Percentiles rank a stretch among this genome's conserved stretches.
phyloP scores from a whole-genome alignment of 1,284 basidiomycete species.

The Apiotrichum veenhuisii region DNA sequence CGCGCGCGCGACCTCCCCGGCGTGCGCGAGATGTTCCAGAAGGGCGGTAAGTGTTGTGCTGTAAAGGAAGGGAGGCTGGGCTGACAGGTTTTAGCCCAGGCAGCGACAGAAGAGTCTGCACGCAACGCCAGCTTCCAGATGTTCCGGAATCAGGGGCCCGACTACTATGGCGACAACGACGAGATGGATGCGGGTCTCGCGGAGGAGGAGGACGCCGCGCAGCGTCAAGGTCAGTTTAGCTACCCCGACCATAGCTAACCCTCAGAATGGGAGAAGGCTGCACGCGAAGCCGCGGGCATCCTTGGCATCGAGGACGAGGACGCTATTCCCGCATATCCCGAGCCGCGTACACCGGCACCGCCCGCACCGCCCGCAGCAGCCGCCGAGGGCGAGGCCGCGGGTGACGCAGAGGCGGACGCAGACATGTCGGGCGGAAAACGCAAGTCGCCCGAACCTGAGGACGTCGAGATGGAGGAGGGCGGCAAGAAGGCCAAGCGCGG shows the following conservation, averaged over 20 bases:
- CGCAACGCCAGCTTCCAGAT: conserved; percentile 73
- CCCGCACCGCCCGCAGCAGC: too few species aligned
- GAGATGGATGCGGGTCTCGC: conserved; percentile 70
- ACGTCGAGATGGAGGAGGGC: conserved; percentile 8
- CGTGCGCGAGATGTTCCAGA: conserved; percentile 86
- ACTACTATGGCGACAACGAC: conserved; percentile 89
- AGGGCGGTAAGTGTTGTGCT: conserved; percentile 58
- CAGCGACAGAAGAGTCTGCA: conserved; percentile 76
- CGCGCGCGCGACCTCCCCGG: conserved; percentile 94
- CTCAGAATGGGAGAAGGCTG: conserved; percentile 66
- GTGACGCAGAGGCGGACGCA: background rate
- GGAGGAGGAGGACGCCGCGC: conserved; percentile 65
- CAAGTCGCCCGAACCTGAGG: conserved; percentile 16
- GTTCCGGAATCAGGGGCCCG: conserved; percentile 80
- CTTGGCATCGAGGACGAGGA: conserved; percentile 16
- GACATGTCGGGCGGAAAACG: conserved; percentile 11
- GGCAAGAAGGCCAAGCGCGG: conserved; percentile 44
- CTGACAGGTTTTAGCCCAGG: conserved; percentile 53
- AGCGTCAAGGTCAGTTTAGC: conserved; percentile 64
- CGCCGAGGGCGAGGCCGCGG: too few species aligned
- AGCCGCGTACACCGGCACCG: background rate
- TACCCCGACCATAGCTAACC: background rate
- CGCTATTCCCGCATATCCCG: conserved; percentile 13
- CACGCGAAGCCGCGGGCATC: conserved; percentile 20
- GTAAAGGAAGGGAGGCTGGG: background rate